Evolutionary conservation across 441 rosid species (phyloP).

Genomic region (Bocquillonia castaneifolia): DNA sequence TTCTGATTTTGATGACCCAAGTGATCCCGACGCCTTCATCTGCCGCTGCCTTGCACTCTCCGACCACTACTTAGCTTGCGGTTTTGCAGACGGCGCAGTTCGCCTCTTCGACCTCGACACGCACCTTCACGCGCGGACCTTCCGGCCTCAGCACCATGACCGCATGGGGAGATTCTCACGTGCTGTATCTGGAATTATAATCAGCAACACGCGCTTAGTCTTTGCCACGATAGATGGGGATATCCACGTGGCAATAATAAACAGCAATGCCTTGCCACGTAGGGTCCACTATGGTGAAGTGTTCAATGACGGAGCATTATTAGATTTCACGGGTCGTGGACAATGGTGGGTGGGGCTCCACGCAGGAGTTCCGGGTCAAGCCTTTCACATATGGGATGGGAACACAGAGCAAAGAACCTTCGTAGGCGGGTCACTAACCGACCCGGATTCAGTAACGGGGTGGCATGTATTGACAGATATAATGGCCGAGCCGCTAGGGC

Average conservation of each 20-base stretch:
- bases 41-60: constrained; percentile 84
- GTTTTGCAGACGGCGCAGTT: constrained; percentile 82
- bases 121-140: constrained; percentile 50
- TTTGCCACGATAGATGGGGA: constrained; percentile 80
- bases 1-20: constrained; percentile 50
- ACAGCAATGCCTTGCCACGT: constrained; percentile 37
- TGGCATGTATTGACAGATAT: constrained; percentile 72
- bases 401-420: constrained; percentile 41
- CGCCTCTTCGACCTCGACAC: constrained; percentile 58
- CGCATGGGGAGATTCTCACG: constrained; percentile 68
- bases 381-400: constrained; percentile 71
- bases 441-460: constrained; percentile 62
- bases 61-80: constrained; percentile 64
- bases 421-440: constrained; percentile 56
- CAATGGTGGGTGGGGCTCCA: constrained; percentile 89
- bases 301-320: constrained; percentile 60
- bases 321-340: constrained; percentile 70
- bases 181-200: constrained; percentile 67
- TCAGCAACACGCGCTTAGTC: constrained; percentile 37
- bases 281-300: constrained; percentile 56
- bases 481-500: constrained; percentile 58
- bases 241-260: constrained; percentile 54
- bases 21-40: constrained; percentile 49
- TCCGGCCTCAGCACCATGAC: constrained; percentile 52
- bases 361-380: constrained; percentile 73